phyloP scores from a whole-genome alignment of 129 eudicot genomes.

The carrot (Daucus carota) region DH1_v3.0 NC_030387.2:26736501-26737000 shows the following conservation, averaged over 20 bases:
- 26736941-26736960: background rate
- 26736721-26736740: conserved; percentile 2
- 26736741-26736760: conserved; percentile 6
- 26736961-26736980: conserved; percentile 4
- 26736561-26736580: conserved; percentile 11
- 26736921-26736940: background rate
- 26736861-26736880: background rate
- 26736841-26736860: conserved; percentile 6
- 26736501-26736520: background rate
- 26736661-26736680: background rate
- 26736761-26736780: conserved; percentile 19
- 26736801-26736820: background rate
- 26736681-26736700: conserved; percentile 2
- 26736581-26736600: conserved; percentile 28
- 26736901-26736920: conserved; percentile 8
- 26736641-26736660: background rate
- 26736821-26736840: conserved; percentile 28
- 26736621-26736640: conserved; percentile 12
- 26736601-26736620: conserved; percentile 36
- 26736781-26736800: conserved; percentile 3
- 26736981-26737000: background rate
- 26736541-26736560: conserved; percentile 4
- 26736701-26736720: conserved; percentile 2
- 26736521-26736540: background rate
- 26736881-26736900: conserved; percentile 11